phyloP scores from a whole-genome alignment of 2,329 filamentous ascomycete genomes.

The Botryosphaeria dothidea region DNA sequence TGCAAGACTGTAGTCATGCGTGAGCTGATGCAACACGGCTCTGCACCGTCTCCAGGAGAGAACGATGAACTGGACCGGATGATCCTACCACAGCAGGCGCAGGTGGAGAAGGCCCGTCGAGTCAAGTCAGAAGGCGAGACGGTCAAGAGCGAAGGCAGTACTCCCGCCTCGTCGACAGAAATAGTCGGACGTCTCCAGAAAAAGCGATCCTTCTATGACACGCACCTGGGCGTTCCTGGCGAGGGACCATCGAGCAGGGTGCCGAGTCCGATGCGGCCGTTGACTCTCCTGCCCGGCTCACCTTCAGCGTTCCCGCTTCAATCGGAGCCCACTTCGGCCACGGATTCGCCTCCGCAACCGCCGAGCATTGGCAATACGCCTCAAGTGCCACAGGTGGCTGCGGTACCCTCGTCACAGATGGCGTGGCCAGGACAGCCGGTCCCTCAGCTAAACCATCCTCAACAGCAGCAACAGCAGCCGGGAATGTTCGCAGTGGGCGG shows the following conservation, averaged over 20 bases:
- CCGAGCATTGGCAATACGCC: neutral
- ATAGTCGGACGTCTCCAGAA: neutral
- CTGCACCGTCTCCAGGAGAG: neutral
- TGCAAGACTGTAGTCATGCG: constrained; percentile 14
- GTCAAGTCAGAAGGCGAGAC: neutral
- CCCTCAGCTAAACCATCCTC: neutral
- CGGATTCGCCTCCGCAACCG: neutral
- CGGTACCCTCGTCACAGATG: neutral
- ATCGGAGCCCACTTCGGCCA: neutral
- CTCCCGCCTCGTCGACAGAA: neutral
- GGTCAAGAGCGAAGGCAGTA: neutral
- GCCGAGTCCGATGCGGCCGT: neutral
- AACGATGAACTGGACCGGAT: constrained; percentile 18
- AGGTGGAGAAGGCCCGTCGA: neutral
- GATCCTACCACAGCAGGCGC: constrained; percentile 18
- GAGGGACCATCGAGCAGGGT: neutral
- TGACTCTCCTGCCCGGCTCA: neutral
- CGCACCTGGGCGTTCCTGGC: neutral
- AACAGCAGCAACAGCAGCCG: constrained; percentile 1
- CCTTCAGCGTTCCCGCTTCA: neutral
- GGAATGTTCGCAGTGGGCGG: neutral
- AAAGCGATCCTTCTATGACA: neutral
- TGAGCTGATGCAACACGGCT: constrained; percentile 4
- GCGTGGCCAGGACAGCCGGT: neutral
- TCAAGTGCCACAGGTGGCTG: neutral